A percentile compares a stretch with the other conserved stretches of the same genome.
Conservation (phyloP, 305 asterid genomes). For the Rubia tinctorum region DNA sequence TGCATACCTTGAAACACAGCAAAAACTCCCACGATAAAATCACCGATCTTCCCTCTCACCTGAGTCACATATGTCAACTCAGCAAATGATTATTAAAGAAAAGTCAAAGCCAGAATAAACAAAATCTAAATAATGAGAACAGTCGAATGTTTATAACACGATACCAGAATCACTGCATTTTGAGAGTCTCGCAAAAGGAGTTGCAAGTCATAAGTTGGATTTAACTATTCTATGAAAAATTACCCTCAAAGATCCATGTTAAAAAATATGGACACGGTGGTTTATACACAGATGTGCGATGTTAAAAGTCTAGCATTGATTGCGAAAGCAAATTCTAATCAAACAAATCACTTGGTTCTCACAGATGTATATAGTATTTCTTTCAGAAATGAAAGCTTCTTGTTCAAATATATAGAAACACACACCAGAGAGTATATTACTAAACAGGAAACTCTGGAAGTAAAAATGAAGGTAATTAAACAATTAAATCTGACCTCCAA, state of each 20-base stretch:
- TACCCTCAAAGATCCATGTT: neutral
- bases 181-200: neutral
- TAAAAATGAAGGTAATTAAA: constrained; percentile 10
- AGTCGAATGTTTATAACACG: neutral
- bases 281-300: neutral
- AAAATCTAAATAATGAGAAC: neutral
- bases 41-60: constrained; percentile 72
- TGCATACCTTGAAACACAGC: constrained; percentile 70
- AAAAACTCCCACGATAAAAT: constrained; percentile 63
- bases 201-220: constrained; percentile 1
- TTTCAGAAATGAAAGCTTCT: neutral
- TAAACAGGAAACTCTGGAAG: neutral
- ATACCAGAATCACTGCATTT: neutral
- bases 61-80: constrained; percentile 33
- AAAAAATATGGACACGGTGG: neutral
- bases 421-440: neutral
- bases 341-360: neutral
- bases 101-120: neutral
- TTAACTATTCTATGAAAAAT: neutral
- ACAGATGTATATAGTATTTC: neutral
- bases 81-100: constrained; percentile 5
- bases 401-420: neutral
- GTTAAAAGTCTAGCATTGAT: neutral
- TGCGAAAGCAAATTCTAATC: neutral
- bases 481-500: constrained; percentile 54